Conservation (phyloP, 177 flowering plant genomes). For the Vitis hybrid region DNA sequence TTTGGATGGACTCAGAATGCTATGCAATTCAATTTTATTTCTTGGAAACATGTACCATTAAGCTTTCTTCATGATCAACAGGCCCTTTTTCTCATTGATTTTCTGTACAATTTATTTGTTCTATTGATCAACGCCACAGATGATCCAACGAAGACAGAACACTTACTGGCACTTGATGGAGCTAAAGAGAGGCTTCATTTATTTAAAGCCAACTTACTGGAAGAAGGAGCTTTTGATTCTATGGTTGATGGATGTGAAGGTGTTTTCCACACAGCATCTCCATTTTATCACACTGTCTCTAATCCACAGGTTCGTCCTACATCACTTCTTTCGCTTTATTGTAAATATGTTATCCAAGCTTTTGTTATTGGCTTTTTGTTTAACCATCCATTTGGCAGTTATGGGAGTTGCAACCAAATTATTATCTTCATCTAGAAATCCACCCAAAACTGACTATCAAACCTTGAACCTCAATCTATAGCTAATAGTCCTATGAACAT, state of each 20-base stretch:
- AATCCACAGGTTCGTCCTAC: conserved; percentile 27
- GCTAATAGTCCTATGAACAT: too few relatives aligned
- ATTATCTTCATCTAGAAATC: too few relatives aligned
- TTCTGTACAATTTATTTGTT: not conserved
- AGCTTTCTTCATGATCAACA: too few relatives aligned
- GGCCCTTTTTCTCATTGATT: not conserved
- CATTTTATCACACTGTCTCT: conserved; percentile 6
- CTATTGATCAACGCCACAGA: conserved; percentile 10
- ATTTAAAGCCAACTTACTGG: conserved; percentile 26
- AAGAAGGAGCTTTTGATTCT: conserved; percentile 35
- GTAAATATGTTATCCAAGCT: not conserved
- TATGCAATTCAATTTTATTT: too few relatives aligned
- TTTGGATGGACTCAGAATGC: too few relatives aligned
- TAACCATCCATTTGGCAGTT: too few relatives aligned
- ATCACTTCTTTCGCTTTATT: not conserved
- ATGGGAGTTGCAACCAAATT: too few relatives aligned
- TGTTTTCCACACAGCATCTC: conserved; percentile 45
- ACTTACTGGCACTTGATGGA: conserved; percentile 25
- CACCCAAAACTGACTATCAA: too few relatives aligned
- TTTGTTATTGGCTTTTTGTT: too few relatives aligned
- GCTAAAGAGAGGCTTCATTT: conserved; percentile 11
- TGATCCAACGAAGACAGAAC: conserved; percentile 25
- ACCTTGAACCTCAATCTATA: too few relatives aligned
- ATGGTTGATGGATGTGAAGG: conserved; percentile 33
- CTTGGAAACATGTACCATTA: too few relatives aligned